Evolutionary conservation across 1,284 basidiomycete species (phyloP), one percentile per base, ranked within the genome.

Genomic region (Exobasidium rhododendri): DNA sequence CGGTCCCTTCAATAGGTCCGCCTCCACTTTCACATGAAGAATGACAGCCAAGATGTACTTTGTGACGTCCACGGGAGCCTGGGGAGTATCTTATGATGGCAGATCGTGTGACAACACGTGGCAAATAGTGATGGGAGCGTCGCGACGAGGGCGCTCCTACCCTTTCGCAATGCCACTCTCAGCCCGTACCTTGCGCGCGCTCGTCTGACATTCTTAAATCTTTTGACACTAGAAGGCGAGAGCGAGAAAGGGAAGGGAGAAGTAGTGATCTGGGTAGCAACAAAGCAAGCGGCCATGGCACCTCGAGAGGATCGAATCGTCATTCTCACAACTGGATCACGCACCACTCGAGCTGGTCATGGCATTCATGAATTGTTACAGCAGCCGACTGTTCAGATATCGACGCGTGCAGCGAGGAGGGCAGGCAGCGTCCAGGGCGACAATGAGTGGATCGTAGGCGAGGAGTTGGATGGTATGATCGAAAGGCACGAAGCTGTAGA

Each of bases 371-470:
- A 94, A 64, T 85, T 93, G 22, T 83, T 94, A 52, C 88, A 84
- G 67, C 84, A 84, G 6, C 91, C 92, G 14, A 81, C 86, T 26
- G 82, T 91, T 59, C 77, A 71, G 86, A 85, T 57, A 59, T 59
- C 63, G 35, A 60, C 24, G 49, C 29, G 32, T 6, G 58, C n/a
- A 44, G 52, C 6, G 4, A 28, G 30, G 7, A 56, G 40, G n/a
- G 30, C 26, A 14, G n/a, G 20, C 24, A 14, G 29, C 24, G 22
- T 81, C 32, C 83, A 83, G 26, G 83, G 85, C 55, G 86, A 89
- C 24, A 86, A 86, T 52, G 90, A 92, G 67, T 96, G 93, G 80
- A 84, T 97, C 14, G 89, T 94, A 55, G 94, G 94, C 0, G 76
- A 86, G 1, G 86, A 87, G 62, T 84, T 96, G 7, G 88, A 90